These are phyloP conservation scores for Panaeolus papilionaceus DNA, from an alignment of 768 basidiomycete species.

Conservation along the genomic window DNA sequence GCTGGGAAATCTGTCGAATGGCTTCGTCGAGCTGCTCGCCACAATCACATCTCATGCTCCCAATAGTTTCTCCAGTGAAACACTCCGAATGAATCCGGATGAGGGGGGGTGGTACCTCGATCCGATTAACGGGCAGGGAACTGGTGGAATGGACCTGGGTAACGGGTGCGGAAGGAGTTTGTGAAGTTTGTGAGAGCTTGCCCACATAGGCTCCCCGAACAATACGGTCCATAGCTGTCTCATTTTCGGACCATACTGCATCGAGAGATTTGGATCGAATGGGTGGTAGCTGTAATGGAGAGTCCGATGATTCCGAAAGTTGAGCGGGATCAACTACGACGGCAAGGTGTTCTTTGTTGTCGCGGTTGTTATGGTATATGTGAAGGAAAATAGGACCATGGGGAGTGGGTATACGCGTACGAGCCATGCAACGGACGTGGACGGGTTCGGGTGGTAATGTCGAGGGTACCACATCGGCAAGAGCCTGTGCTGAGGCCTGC, in stretches of 20 bases:
- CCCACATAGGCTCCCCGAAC: constrained; percentile 94
- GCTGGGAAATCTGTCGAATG: constrained; percentile 84
- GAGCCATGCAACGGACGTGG: constrained; percentile 93
- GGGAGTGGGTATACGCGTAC: constrained; percentile 96
- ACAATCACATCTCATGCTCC: constrained; percentile 98
- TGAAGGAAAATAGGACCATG: constrained; percentile 94
- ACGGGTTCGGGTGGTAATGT: constrained; percentile 40
- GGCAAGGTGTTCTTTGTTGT: constrained; percentile 94
- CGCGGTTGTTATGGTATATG: constrained; percentile 91
- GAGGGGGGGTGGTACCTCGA: constrained; percentile 71
- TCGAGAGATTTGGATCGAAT: constrained; percentile 88
- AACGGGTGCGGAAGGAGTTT: constrained; percentile 49
- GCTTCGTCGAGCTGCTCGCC: constrained; percentile 99
- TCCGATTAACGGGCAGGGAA: constrained; percentile 22
- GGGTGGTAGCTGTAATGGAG: constrained; percentile 48
- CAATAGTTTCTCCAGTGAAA: constrained; percentile 97
- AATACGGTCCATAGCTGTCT: constrained; percentile 94
- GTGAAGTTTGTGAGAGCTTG: constrained; percentile 65
- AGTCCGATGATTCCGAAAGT: constrained; percentile 52
- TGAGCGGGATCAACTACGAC: constrained; percentile 94
- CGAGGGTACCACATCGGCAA: constrained; percentile 26
- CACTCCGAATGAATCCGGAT: constrained; percentile 98
- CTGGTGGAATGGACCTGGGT: constrained; percentile 19
- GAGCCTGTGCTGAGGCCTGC: constrained; percentile 26
- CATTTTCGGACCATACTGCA: constrained; percentile 79